Conservation (phyloP, 1,139 yeast genomes). For the Kurtzmaniella quercitrusa region DNA sequence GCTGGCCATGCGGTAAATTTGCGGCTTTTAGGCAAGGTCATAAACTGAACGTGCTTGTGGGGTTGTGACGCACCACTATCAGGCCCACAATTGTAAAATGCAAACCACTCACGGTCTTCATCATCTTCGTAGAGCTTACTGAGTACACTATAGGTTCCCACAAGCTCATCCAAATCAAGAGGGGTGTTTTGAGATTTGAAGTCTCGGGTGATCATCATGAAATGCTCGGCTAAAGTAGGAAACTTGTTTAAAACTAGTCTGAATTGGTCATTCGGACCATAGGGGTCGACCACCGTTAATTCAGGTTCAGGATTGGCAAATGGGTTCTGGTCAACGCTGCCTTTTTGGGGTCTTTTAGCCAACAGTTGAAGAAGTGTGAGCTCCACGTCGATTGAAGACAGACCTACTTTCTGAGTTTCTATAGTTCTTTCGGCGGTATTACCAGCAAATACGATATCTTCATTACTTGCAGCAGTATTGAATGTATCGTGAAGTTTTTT, state of each 20-base stretch:
- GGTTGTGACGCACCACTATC: constrained; percentile 90
- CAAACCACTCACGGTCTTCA: constrained; percentile 44
- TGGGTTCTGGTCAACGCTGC: constrained; percentile 52
- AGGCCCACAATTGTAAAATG: constrained; percentile 85
- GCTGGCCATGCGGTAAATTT: constrained; percentile 60
- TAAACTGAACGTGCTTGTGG: constrained; percentile 87
- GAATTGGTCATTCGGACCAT: constrained; percentile 47
- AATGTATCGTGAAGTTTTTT: background rate
- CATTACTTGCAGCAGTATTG: constrained; percentile 22
- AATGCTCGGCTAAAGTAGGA: constrained; percentile 78
- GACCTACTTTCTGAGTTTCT: constrained; percentile 16
- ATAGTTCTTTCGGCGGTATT: constrained; percentile 21
- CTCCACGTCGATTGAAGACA: constrained; percentile 15
- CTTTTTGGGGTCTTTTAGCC: constrained; percentile 54
- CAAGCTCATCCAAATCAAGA: constrained; percentile 63
- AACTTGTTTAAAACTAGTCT: constrained; percentile 76
- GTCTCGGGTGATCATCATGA: constrained; percentile 70
- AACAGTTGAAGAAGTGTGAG: constrained; percentile 39
- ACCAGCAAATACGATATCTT: constrained; percentile 30
- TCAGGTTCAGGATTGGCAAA: constrained; percentile 79
- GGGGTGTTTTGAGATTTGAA: constrained; percentile 72
- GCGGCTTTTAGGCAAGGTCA: constrained; percentile 56
- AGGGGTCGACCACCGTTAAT: constrained; percentile 55
- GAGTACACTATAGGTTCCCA: constrained; percentile 54
- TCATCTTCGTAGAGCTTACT: constrained; percentile 18